These are phyloP conservation scores for Trametes punicea DNA, from an alignment of 768 basidiomycete species.

Conservation along the genomic window DNA sequence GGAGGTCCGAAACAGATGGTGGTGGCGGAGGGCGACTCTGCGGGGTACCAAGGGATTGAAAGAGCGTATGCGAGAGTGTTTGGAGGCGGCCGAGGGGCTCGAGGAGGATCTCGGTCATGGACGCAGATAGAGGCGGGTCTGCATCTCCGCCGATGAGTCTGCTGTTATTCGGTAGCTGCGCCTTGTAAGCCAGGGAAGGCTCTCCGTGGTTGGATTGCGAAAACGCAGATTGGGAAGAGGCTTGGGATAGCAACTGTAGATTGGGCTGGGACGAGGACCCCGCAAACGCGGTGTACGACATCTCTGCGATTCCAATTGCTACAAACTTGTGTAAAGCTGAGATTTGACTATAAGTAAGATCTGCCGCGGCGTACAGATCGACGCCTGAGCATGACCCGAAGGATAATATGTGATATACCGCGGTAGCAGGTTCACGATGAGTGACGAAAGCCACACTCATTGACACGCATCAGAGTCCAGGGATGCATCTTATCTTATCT, in stretches of 20 bases:
- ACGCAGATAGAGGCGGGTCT: conserved; percentile 20
- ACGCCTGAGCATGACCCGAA: too few relatives aligned
- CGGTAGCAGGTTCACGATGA: too few relatives aligned
- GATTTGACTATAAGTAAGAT: too few relatives aligned
- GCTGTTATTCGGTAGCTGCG: neutral
- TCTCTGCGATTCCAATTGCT: neutral
- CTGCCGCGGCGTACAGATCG: too few relatives aligned
- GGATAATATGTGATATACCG: too few relatives aligned
- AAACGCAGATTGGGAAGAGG: conserved; percentile 1
- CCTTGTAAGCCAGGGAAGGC: neutral
- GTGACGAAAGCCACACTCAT: too few relatives aligned
- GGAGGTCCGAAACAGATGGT: conserved; percentile 53
- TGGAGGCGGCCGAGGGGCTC: conserved; percentile 61
- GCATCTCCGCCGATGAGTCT: neutral
- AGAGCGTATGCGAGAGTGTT: conserved; percentile 61
- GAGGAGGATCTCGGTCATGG: conserved; percentile 63
- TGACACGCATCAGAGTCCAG: too few relatives aligned
- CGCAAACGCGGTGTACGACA: conserved; percentile 5
- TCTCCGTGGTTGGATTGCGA: conserved; percentile 4
- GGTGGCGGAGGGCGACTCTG: conserved; percentile 62
- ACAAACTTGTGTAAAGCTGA: too few relatives aligned
- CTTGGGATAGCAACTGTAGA: neutral
- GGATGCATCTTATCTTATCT: conserved; percentile 1
- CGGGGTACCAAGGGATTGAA: conserved; percentile 68
- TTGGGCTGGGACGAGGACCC: conserved; percentile 9